Base-by-base conservation (phyloP, 2,329 filamentous ascomycete species). In the Apiospora malaysiana region DNA sequence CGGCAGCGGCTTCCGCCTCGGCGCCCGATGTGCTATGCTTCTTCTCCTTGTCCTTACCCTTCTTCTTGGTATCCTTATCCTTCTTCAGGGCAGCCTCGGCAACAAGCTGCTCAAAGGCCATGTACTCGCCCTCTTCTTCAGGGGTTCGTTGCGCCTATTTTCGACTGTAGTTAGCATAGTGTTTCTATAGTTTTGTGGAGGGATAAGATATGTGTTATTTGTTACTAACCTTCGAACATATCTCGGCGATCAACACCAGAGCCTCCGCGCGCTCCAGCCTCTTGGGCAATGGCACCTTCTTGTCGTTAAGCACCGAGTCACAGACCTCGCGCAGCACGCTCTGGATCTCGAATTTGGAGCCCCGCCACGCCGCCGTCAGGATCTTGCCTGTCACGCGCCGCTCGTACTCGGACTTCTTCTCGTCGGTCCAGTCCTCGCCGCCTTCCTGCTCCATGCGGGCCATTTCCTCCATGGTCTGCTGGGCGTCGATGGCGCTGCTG, bases 381-480 rank as follows among this genome's bases (percentile, higher is more conserved):
- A 99, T 98, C 89, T 99, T 99, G 78, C 96, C 96, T 12, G 96
- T 99, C 32, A 98, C 95, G 76, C 92, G 91, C 79, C 95, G 92
- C 86, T 98, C 96, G 78, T 97, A 98, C 84, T 99, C 96, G 56
- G 92, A 91, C 83, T 95, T 94, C 86, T 93, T 95, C 90, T 98
- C 96, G 73, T 99, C 96, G 0, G 96, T 98, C 96, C 96, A 99
- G 73, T 97, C 94, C 70, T 98, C 96, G 68, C 96, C 96, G 69
- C 95, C 96, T 78, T 92, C 91, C 85, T 98, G 93, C 84, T 99
- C 96, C 83, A 95, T 87, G 81, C 95, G 94, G 70, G 94, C 95
- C 96, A 99, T 98, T 82, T 98, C 95, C 85, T 99, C 95, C 90
- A 99, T 97, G 72, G 95, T 97, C 85, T 97, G 92, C 85, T 99